Evolutionary conservation across 1,284 basidiomycete genomes (phyloP), one percentile per base, ranked within the genome.

Genomic region (Pseudozyma hubeiensis): DNA sequence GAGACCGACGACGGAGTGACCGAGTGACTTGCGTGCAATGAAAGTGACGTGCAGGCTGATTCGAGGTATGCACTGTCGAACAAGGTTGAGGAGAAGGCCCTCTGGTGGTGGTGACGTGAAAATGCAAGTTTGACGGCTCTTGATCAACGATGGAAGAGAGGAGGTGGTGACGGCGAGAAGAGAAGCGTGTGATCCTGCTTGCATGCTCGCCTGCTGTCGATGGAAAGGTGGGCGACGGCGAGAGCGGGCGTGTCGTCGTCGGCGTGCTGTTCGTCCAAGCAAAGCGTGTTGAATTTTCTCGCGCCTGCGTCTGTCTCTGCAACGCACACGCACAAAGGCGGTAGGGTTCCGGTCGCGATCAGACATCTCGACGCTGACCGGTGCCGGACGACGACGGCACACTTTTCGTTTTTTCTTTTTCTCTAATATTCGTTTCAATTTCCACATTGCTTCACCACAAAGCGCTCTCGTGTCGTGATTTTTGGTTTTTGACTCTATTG

Each of bases 331-430:
- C 35, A 39, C 35, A 40, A 29, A 31, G n/a, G 19, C 39, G 49
- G 35, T 43, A 41, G 24, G 39, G 51, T 37, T 65, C 40, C 58
- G 57, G 64, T 66, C 64, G 53, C 64, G 64, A 66, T 66, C 64
- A 66, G 64, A 47, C 53, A 48, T 66, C 58, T 61, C 58, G 57
- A 66, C 24, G 17, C 64, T 59, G 56, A 30, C 35, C 56, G 4
- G 51, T 55, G 47, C 55, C 62, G 63, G 53, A 65, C 64, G 64
- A 60, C 64, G 64, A 60, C 53, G 53, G 56, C 31, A 14, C 16
- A 40, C 33, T 31, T 56, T 41, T 40, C 14, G 39, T 45, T 17
- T 44, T 4, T 13, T 9, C 1, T 40, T 39, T 54, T 44, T 52
- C 11, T 14, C 19, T 17, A 50, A 16, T 14, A 16, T 14, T n/a